phyloP scores from a whole-genome alignment of 129 eudicot genomes.

The Erigeron canadensis region DNA sequence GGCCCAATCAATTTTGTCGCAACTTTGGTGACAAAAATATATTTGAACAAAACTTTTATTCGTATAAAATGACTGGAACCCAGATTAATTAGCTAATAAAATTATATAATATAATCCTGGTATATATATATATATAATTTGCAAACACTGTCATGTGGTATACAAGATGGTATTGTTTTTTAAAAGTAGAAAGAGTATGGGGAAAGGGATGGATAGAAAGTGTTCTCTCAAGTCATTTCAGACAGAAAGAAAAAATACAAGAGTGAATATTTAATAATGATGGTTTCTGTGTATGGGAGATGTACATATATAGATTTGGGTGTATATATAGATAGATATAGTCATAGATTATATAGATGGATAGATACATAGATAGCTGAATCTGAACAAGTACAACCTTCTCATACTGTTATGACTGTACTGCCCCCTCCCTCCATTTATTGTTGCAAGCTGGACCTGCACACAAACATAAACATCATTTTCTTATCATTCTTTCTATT shows the following conservation, averaged over 20 bases:
- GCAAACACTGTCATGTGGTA: too few relatives aligned
- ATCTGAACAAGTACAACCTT: constrained; percentile 37
- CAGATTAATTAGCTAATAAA: too few relatives aligned
- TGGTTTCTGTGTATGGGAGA: constrained; percentile 27
- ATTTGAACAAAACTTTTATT: too few relatives aligned
- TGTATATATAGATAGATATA: constrained; percentile 6
- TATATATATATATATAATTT: too few relatives aligned
- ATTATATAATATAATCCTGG: too few relatives aligned
- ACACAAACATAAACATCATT: constrained; percentile 18
- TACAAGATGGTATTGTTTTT: too few relatives aligned
- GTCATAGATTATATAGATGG: constrained; percentile 7
- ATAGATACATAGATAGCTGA: constrained; percentile 21
- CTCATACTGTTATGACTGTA: constrained; percentile 31
- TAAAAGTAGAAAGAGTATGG: constrained; percentile 6
- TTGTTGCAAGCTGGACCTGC: constrained; percentile 38
- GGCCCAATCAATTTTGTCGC: too few relatives aligned
- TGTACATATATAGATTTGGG: constrained; percentile 26
- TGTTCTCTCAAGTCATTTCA: constrained; percentile 34
- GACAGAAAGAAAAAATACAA: constrained; percentile 22
- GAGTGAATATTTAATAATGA: constrained; percentile 21
- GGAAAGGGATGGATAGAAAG: neutral
- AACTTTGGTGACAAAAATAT: too few relatives aligned
- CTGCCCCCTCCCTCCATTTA: constrained; percentile 28
- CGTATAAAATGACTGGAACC: too few relatives aligned
- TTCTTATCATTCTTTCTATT: constrained; percentile 22